These are phyloP conservation scores for Apiospora rasikravindrae DNA, from an alignment of 2,329 filamentous ascomycete genomes.

Conservation along the genomic window DNA sequence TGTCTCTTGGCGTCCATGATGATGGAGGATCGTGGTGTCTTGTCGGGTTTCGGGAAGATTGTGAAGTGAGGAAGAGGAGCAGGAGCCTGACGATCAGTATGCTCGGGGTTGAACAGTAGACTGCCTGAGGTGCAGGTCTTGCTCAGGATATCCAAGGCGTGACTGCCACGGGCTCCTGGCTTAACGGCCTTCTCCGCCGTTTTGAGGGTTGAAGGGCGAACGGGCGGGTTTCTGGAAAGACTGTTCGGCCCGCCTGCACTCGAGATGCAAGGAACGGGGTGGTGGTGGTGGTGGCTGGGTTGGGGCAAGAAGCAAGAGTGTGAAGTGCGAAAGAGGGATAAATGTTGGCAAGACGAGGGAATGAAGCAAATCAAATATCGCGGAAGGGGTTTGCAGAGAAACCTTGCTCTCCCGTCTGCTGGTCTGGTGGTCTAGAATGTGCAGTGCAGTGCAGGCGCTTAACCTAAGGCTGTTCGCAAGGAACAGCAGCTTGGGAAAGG, in stretches of 20 bases:
- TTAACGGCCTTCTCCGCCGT: conserved; percentile 16
- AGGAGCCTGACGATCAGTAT: conserved; percentile 41
- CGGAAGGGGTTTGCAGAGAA: not conserved
- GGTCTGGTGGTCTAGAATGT: not conserved
- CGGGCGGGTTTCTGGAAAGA: conserved; percentile 13
- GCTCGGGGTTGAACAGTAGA: conserved; percentile 46
- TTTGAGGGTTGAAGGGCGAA: conserved; percentile 15
- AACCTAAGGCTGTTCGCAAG: not conserved
- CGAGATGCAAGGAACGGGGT: conserved; percentile 13
- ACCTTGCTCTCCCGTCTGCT: not conserved
- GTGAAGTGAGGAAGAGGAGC: conserved; percentile 36
- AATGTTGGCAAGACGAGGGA: conserved; percentile 2
- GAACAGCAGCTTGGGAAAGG: not conserved
- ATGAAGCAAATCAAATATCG: conserved; percentile 3
- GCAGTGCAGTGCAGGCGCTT: conserved; percentile 5
- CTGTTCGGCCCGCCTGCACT: conserved; percentile 12
- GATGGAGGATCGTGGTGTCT: conserved; percentile 20
- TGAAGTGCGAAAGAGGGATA: not conserved
- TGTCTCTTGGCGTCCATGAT: conserved; percentile 90
- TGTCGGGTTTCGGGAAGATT: conserved; percentile 28
- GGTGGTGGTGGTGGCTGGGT: not conserved
- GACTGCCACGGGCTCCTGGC: conserved; percentile 19
- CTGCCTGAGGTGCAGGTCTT: conserved; percentile 44
- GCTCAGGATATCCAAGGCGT: conserved; percentile 31
- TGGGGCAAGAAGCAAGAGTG: conserved; percentile 1